Conservation (phyloP, 176 grass and related monocot species). For the Areca catechu region DNA sequence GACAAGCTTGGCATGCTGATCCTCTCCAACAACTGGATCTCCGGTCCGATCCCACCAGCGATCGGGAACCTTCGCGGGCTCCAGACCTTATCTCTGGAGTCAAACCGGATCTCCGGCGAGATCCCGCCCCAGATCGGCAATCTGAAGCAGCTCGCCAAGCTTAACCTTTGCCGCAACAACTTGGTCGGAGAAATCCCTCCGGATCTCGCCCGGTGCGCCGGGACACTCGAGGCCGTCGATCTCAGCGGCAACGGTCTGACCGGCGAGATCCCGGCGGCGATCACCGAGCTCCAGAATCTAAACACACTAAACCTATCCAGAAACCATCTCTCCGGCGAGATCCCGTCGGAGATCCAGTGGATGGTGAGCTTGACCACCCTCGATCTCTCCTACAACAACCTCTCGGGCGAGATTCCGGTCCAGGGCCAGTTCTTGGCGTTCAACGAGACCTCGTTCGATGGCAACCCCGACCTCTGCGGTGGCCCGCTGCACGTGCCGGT, state of each 20-base stretch:
- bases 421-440: slow-evolving; percentile 80
- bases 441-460: slow-evolving; percentile 63
- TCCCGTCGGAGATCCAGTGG: slow-evolving; percentile 40
- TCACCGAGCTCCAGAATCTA: slow-evolving; percentile 47
- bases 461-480: slow-evolving; percentile 54
- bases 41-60: slow-evolving; percentile 39
- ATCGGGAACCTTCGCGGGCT: slow-evolving; percentile 59
- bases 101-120: slow-evolving; percentile 41
- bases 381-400: slow-evolving; percentile 75
- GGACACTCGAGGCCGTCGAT: slow-evolving; percentile 41
- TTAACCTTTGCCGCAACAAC: slow-evolving; percentile 58
- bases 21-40: slow-evolving; percentile 12
- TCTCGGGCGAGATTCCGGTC: slow-evolving; percentile 48
- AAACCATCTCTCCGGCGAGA: slow-evolving; percentile 45
- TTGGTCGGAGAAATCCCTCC: slow-evolving; percentile 47
- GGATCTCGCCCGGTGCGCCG: slow-evolving; percentile 34
- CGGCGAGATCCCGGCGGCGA: slow-evolving; percentile 51
- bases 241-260: slow-evolving; percentile 62
- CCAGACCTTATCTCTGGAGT: slow-evolving; percentile 55
- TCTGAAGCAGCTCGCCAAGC: slow-evolving; percentile 39
- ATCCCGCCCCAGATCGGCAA: slow-evolving; percentile 52
- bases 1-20: neutral
- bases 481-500: slow-evolving; percentile 5
- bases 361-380: slow-evolving; percentile 84
- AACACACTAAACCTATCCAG: slow-evolving; percentile 75